Percentiles rank a stretch among this genome's conserved stretches.
These are phyloP conservation scores for Apophysomyces variabilis DNA, from an alignment of 371 early-diverging fungal genomes.

Conservation along the genomic window DNA sequence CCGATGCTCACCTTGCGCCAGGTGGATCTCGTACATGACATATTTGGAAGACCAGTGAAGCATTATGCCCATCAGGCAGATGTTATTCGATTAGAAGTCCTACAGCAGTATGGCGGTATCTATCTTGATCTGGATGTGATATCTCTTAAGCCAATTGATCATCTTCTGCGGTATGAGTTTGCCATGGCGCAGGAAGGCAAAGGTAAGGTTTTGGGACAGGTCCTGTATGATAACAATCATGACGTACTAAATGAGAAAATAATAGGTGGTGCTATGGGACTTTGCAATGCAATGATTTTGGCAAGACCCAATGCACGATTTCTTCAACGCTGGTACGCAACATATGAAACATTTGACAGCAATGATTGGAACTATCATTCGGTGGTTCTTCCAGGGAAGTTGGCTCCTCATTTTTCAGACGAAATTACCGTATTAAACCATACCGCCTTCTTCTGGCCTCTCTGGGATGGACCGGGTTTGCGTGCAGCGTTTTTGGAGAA, in stretches of 20 bases:
- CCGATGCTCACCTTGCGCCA: slow-evolving; percentile 45
- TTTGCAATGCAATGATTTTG: slow-evolving; percentile 61
- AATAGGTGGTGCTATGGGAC: slow-evolving; percentile 48
- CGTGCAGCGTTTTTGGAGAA: slow-evolving; percentile 50
- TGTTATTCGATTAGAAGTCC: slow-evolving; percentile 46
- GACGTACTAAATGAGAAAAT: neutral
- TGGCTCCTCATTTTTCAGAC: slow-evolving; percentile 40
- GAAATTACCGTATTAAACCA: slow-evolving; percentile 49
- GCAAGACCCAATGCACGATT: slow-evolving; percentile 52
- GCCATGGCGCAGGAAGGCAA: slow-evolving; percentile 58
- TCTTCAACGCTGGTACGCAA: slow-evolving; percentile 52
- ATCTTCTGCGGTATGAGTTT: slow-evolving; percentile 47
- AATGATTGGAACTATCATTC: slow-evolving; percentile 57
- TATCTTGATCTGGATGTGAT: slow-evolving; percentile 61
- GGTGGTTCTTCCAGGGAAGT: slow-evolving; percentile 52
- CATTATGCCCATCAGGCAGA: slow-evolving; percentile 59
- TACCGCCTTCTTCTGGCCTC: slow-evolving; percentile 53
- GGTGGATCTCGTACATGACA: slow-evolving; percentile 33
- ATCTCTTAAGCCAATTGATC: slow-evolving; percentile 50
- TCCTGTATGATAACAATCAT: neutral
- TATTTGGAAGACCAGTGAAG: slow-evolving; percentile 47
- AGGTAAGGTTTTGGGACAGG: slow-evolving; percentile 27
- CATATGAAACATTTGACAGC: slow-evolving; percentile 50
- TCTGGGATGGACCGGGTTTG: slow-evolving; percentile 52
- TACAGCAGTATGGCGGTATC: slow-evolving; percentile 55